Percentiles rank a stretch among this genome's conserved stretches.
phyloP scores from a whole-genome alignment of 2,329 filamentous ascomycete species.

The Pseudogymnoascus sp. region DNA sequence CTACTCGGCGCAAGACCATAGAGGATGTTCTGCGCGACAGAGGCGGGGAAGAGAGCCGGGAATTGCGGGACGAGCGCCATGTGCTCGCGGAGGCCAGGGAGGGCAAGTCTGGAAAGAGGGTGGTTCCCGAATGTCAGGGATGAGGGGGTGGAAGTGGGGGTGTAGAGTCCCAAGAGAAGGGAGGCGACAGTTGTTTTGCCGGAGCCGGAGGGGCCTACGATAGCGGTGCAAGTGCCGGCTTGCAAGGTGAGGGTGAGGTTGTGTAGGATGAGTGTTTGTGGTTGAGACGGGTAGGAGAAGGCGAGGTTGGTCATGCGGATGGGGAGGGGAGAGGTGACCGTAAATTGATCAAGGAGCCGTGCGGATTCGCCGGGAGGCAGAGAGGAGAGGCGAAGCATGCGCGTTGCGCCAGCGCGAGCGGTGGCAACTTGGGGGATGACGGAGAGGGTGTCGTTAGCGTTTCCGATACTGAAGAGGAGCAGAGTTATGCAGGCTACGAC shows the following conservation, averaged over 20 bases:
- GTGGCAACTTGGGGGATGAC: slow-evolving; percentile 75
- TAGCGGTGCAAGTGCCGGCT: slow-evolving; percentile 59
- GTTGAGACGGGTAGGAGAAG: slow-evolving; percentile 64
- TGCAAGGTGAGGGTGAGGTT: slow-evolving; percentile 56
- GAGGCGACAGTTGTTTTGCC: slow-evolving; percentile 82
- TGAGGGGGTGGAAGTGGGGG: slow-evolving; percentile 29
- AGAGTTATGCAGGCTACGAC: slow-evolving; percentile 73
- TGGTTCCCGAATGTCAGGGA: slow-evolving; percentile 33
- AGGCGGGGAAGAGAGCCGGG: slow-evolving; percentile 31
- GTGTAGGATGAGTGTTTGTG: slow-evolving; percentile 47
- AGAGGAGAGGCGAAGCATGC: slow-evolving; percentile 61
- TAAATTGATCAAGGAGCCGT: background rate
- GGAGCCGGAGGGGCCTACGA: slow-evolving; percentile 77
- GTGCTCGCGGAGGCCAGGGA: slow-evolving; percentile 20
- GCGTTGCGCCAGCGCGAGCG: slow-evolving; percentile 62
- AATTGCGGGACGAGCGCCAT: slow-evolving; percentile 23
- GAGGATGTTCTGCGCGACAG: slow-evolving; percentile 39
- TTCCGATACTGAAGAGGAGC: slow-evolving; percentile 74
- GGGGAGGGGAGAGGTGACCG: background rate
- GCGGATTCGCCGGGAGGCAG: slow-evolving; percentile 37
- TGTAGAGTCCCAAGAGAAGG: slow-evolving; percentile 67
- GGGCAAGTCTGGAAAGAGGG: slow-evolving; percentile 29
- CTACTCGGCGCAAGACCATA: slow-evolving; percentile 54
- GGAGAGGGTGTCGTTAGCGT: slow-evolving; percentile 59
- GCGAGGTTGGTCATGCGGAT: slow-evolving; percentile 23